These are phyloP conservation scores for Fusarium sp. DNA, from an alignment of 2,329 filamentous ascomycete genomes.

Conservation along the genomic window DNA sequence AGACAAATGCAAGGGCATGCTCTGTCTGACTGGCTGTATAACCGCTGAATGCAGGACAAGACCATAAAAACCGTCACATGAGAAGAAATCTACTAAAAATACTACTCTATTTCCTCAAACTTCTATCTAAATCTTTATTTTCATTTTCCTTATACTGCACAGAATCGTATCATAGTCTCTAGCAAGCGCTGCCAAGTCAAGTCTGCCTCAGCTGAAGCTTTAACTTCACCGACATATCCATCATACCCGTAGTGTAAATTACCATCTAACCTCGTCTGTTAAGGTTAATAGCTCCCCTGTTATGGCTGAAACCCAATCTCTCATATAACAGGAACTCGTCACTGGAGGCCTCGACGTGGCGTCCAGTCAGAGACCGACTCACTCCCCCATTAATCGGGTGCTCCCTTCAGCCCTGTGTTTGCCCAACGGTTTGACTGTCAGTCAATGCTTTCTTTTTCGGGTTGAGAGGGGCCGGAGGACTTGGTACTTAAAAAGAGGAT, in stretches of 20 bases:
- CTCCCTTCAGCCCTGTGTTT: conserved; percentile 31
- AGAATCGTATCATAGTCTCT: not conserved
- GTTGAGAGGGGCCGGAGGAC: not conserved
- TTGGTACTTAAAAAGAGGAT: not conserved
- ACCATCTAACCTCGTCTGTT: not conserved
- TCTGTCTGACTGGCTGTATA: conserved; percentile 10
- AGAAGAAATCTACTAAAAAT: not conserved
- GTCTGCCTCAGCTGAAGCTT: not conserved
- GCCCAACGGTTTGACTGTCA: not conserved
- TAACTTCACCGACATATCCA: not conserved
- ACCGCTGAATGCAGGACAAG: conserved; percentile 4
- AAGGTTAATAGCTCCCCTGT: not conserved
- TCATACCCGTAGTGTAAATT: not conserved
- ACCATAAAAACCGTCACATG: not conserved
- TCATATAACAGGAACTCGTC: not conserved
- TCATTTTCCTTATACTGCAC: not conserved
- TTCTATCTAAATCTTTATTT: not conserved
- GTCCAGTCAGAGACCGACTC: not conserved
- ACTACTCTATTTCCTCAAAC: not conserved
- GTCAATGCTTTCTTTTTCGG: conserved; percentile 4
- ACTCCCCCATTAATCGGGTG: not conserved
- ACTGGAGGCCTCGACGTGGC: not conserved
- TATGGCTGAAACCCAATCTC: not conserved
- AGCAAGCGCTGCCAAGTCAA: conserved; percentile 9
- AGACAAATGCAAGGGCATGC: not conserved